Evolutionary conservation across 257 asterid genomes (phyloP), one percentile per base, ranked within the genome.

Genomic region (Perilla frutescens): DNA sequence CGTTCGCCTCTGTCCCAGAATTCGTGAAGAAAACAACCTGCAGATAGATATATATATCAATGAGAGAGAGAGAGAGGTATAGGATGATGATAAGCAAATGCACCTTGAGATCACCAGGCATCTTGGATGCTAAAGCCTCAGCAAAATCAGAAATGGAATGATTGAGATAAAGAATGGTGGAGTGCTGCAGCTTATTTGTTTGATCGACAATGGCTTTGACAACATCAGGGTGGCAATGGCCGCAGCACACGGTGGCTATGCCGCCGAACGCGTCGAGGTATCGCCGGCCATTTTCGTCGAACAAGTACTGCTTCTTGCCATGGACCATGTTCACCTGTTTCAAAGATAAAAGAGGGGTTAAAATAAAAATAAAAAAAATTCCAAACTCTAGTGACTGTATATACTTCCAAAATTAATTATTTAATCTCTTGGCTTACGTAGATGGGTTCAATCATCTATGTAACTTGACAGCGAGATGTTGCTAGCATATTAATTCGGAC

Each of bases 1-100:
- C 95, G 63, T 90, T 90, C 1, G 96, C 96, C 73, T 88, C 96
- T 4, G 96, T 90, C 59, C 96, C 96, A 4, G 96, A 90, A 78
- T 88, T 90, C 2, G 96, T 90, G 47, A 90, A 88, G 80, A 87
- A 90, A 36, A 85, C 93, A 31, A 88, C 92, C 95, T 90, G 62
- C 39, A 57, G 1, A 77, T 40, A 58, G 45, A 78, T 54, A 20
- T 36, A 78, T 54, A 20, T 36, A 36, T 53, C 6, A 47, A 50
- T 26, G 29, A 61, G 7, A 40, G 3, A n/a, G 10, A 34, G 67
- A 34, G 39, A 32, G 20, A 9, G 26, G n/a, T n/a, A n/a, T n/a
- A 20, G 26, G 26, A 20, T 20, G 26, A 20, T 20, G 26, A n/a
- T 41, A 32, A 26, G 32, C 29, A 34, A 29, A 20, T 20, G 26